Evolutionary conservation across 257 asterid genomes (phyloP), one percentile per base, ranked within the genome.

Genomic region (Solanum rostratum): DNA sequence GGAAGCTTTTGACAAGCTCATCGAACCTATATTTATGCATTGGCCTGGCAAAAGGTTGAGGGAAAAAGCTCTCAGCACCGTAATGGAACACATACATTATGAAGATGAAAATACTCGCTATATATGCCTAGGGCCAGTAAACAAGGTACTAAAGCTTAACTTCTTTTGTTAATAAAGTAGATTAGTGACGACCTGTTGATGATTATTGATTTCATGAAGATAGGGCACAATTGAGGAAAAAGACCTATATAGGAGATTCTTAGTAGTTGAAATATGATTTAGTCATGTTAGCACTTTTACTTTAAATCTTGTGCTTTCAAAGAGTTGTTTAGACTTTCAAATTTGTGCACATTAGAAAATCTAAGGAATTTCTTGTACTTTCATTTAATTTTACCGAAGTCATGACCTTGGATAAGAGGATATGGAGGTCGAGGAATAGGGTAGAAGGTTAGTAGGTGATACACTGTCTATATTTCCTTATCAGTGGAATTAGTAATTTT

Each of bases 41-140:
- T 94, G 99, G 99, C 99, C 98, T 53, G 98, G 96, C 86, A 94
- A 94, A 87, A 96, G 89, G 88, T 86, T 96, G 83, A 92, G 99
- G 90, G 98, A 96, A 18, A 94, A 86, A 87, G 91, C 97, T 84
- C 91, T 96, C 76, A 82, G 87, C 57, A 90, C 91, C 37, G 94
- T 88, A 78, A 93, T 96, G 93, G 95, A 94, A 88, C 99, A 96
- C 86, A 88, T 96, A 88, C 99, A 96, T 86, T 96, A 96, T 79
- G 99, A 96, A 91, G 99, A 96, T 89, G 98, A 93, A 90, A 96
- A 94, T 86, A 94, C 99, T 63, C 97, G 97, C 49, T 96, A 96
- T 74, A 22, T 93, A 85, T 96, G 99, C 92, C 92, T 96, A 79
- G 98, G 97, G 65, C 97, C 98, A 39, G 97, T 96, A 80, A 96